Base-by-base conservation (phyloP, 495 filamentous ascomycete species). In the Aspergillus kassunensis region DNA sequence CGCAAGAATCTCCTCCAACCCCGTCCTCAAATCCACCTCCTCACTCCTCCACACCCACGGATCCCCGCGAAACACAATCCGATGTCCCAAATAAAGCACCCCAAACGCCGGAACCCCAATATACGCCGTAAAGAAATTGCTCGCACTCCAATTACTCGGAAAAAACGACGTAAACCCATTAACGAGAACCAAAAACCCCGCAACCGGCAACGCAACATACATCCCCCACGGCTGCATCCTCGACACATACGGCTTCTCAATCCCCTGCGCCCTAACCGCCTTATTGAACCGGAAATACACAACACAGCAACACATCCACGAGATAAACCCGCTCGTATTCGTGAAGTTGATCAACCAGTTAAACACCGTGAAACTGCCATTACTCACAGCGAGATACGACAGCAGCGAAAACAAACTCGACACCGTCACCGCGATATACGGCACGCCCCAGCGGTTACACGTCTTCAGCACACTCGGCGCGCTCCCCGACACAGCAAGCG, bases 81-180 rank as follows among this genome's bases (percentile, higher is more conserved):
- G 67, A 57, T 84, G 80, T 0, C 68, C 74, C n/a, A 74, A 61
- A 57, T 82, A 86, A 34, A 86, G 66, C 20, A 72, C 49, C 44
- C 81, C 40, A 52, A 84, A 84, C 15, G 78, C 75, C 0, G 80
- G 81, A 44, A 85, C 79, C 6, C 81, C 81, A 49, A 86, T 78
- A 46, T 87, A 87, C 0, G 82, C 72, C 6, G 82, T 81, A 42
- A 87, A 66, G 60, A 87, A 87, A 34, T 58, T 70, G 42, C 59
- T 66, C 8, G 67, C 72, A 18, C 68, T 69, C 73, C 75, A 86
- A 8, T 78, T 60, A 1, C 71, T 69, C 0, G 80, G 77, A 61
- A 81, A 83, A 57, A 86, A 86, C 16, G 81, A 79, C 21, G 75
- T 74, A 60, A 85, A 86, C 6, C 84, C 83, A 58, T 83, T 86